phyloP scores from a whole-genome alignment of 2,329 filamentous ascomycete genomes.

The Paecilomyces formosus region DNA sequence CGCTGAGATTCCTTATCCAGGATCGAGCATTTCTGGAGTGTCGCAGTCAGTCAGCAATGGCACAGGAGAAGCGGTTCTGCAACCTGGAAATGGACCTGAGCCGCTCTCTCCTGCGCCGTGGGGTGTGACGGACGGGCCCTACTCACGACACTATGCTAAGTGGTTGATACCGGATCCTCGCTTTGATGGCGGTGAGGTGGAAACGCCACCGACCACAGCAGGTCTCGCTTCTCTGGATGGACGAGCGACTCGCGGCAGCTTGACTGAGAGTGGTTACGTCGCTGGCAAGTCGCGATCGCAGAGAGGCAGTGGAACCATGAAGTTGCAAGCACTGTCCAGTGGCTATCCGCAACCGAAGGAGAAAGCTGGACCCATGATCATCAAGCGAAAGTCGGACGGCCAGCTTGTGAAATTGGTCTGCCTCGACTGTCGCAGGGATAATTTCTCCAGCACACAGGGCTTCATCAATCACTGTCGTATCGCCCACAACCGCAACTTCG shows the following conservation, averaged over 20 bases:
- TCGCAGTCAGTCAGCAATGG: constrained; percentile 66
- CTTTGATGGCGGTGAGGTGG: constrained; percentile 61
- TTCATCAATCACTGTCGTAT: constrained; percentile 99
- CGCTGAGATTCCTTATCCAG: constrained; percentile 83
- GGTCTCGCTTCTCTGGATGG: constrained; percentile 54
- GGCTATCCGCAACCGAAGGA: constrained; percentile 70
- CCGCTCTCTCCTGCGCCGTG: constrained; percentile 79
- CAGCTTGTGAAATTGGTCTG: constrained; percentile 86
- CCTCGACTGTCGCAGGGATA: constrained; percentile 76
- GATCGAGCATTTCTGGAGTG: constrained; percentile 51
- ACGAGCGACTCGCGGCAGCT: constrained; percentile 71
- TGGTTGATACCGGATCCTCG: constrained; percentile 86
- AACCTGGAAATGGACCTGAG: constrained; percentile 54
- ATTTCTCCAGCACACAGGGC: constrained; percentile 96
- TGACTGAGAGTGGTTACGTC: constrained; percentile 46
- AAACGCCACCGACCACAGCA: constrained; percentile 13
- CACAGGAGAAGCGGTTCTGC: constrained; percentile 61
- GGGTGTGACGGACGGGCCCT: constrained; percentile 85
- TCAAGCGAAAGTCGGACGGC: constrained; percentile 76
- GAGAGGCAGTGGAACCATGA: constrained; percentile 54
- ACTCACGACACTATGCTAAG: constrained; percentile 87
- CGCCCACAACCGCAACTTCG: constrained; percentile 85
- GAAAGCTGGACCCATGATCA: constrained; percentile 72
- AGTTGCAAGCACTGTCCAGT: constrained; percentile 61
- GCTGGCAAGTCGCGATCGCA: constrained; percentile 52